phyloP scores from a whole-genome alignment of 176 grass and related monocot genomes.

The Cymbopogon citratus region DNA sequence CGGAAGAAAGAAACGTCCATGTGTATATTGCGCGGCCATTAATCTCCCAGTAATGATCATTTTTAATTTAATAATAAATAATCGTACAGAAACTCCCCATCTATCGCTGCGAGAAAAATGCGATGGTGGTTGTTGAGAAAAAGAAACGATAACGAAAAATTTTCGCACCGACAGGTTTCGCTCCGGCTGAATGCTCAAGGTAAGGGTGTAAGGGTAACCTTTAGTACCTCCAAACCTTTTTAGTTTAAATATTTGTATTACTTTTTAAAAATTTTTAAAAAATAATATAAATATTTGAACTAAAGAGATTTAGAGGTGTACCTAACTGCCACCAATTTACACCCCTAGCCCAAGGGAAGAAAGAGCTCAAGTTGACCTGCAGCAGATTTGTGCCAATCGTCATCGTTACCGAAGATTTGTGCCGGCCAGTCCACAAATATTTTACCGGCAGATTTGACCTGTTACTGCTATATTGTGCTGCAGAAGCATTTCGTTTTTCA shows the following conservation, averaged over 20 bases:
- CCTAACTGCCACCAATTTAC: too few relatives aligned
- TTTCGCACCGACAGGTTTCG: conserved; percentile 23
- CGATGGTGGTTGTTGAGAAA: background rate
- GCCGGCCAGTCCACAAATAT: background rate
- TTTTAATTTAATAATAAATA: background rate
- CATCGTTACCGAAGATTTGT: background rate
- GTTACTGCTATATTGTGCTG: background rate
- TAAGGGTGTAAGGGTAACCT: too few relatives aligned
- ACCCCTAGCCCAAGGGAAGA: too few relatives aligned
- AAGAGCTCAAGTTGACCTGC: background rate
- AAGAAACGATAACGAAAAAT: background rate
- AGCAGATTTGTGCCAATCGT: background rate
- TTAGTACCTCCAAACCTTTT: too few relatives aligned
- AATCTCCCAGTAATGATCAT: background rate
- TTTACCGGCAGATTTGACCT: background rate
- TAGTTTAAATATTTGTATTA: too few relatives aligned
- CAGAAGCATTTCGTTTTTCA: background rate
- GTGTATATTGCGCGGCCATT: background rate
- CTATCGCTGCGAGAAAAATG: background rate
- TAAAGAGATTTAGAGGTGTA: too few relatives aligned
- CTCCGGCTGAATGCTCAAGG: background rate
- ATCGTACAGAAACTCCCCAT: background rate
- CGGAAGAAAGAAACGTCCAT: background rate
- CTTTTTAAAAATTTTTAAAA: too few relatives aligned
- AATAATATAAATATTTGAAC: too few relatives aligned